Evolutionary conservation across 2,329 filamentous ascomycete genomes (phyloP), one percentile per base, ranked within the genome.

Genomic region (Xylariomycetidae sp.): DNA sequence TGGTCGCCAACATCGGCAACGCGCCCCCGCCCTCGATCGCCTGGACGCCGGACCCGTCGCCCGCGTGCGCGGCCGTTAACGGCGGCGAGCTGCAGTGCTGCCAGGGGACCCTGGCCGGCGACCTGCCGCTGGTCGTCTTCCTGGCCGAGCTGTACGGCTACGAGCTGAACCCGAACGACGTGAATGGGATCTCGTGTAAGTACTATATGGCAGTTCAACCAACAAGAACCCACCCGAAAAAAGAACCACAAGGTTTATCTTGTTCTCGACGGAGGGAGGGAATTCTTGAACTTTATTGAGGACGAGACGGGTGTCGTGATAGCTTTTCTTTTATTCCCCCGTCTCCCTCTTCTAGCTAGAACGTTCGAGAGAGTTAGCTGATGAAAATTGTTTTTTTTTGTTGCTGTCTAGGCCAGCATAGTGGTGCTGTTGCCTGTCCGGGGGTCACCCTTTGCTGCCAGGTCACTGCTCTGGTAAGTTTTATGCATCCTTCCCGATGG

Each of bases 391-490:
- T n/a, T n/a, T n/a, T n/a, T n/a, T n/a, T n/a, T n/a, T n/a, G n/a
- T n/a, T n/a, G n/a, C n/a, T n/a, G n/a, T n/a, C n/a, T n/a, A n/a
- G n/a, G n/a, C n/a, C n/a, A n/a, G n/a, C n/a, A n/a, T n/a, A n/a
- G n/a, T n/a, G n/a, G n/a, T n/a, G n/a, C 53, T 7, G 37, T 41
- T 10, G 18, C 30, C 5, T 58, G 54, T 19, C 48, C 53, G 2
- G 54, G 54, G 2, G 50, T 56, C 27, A 54, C 50, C 31, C 23
- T 57, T 13, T 59, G 55, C 41, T 58, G 56, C 25, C 46, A 57
- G 36, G 49, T 55, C 16, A 57, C 51, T 11, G 44, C 44, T 3
- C 30, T 57, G 31, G 56, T 56, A 36, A 52, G 54, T 52, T n/a
- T 11, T n/a, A n/a, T n/a, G n/a, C n/a, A n/a, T n/a, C n/a, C n/a